Evolutionary conservation across 208 protist species (phyloP), one percentile per base, ranked within the genome.

Genomic region (Crithidia mellificae): DNA sequence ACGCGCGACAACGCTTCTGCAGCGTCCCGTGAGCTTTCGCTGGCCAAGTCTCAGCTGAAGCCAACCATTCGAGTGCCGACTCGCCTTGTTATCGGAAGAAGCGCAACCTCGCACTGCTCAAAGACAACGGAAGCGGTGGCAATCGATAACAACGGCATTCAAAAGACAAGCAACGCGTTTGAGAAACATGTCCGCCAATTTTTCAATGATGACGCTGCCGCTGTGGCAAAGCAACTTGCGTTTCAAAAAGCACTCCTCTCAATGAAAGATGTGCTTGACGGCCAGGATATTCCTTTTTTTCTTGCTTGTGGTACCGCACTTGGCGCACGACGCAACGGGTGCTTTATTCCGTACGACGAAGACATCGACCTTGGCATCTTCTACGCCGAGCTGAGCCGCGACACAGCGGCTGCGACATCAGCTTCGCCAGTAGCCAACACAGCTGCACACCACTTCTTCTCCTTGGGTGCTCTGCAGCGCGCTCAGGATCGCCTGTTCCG

Each of bases 361-460:
- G 92, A 97, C 63, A 87, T 97, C 38, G 92, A 97, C 44, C 55
- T 97, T 43, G 92, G 92, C 43, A 70, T 97, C 15, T 79, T 93
- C 41, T 82, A 80, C 44, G 54, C 88, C 14, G 81, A 90, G 30
- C 36, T 69, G 22, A 58, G 43, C 24, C n/a, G n/a, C n/a, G n/a
- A n/a, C n/a, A n/a, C n/a, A n/a, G n/a, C n/a, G n/a, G 14, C n/a
- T 2, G 30, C 30, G 12, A 6, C 24, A 38, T 38, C 11, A 5
- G 1, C 39, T 3, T 22, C n/a, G 15, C 9, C 15, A 20, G 36
- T 27, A 32, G n/a, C n/a, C n/a, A n/a, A n/a, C n/a, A n/a, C n/a
- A n/a, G n/a, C n/a, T n/a, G n/a, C n/a, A n/a, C n/a, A n/a, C n/a
- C n/a, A n/a, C n/a, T n/a, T n/a, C n/a, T 19, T 46, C 41, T 17